phyloP scores from a whole-genome alignment of 805 yeast genomes.

The Clavispora carvajalis region DNA sequence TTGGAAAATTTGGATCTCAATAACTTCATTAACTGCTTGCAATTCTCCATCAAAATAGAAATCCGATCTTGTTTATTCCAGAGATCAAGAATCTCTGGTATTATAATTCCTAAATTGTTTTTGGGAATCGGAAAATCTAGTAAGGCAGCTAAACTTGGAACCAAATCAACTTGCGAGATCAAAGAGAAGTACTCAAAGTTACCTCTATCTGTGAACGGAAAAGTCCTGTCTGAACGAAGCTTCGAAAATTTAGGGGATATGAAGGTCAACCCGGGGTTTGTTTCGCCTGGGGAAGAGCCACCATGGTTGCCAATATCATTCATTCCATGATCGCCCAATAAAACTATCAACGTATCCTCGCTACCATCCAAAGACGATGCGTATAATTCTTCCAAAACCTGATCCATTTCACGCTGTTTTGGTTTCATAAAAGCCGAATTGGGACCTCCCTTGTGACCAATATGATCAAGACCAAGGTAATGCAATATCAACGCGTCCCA shows the following conservation, averaged over 20 bases:
- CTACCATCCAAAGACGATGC: slow-evolving; percentile 10
- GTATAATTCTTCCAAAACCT: slow-evolving; percentile 51
- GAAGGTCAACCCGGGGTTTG: slow-evolving; percentile 75
- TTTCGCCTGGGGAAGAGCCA: slow-evolving; percentile 89
- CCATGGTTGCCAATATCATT: slow-evolving; percentile 95
- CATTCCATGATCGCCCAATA: slow-evolving; percentile 96
- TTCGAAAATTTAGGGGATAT: slow-evolving; percentile 55
- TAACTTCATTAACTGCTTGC: slow-evolving; percentile 49
- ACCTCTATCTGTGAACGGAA: slow-evolving; percentile 35
- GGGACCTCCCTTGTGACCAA: slow-evolving; percentile 97
- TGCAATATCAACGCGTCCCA: slow-evolving; percentile 92
- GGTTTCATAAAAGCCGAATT: slow-evolving; percentile 69
- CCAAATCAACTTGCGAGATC: slow-evolving; percentile 66
- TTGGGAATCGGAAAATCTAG: slow-evolving; percentile 64
- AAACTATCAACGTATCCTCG: slow-evolving; percentile 56
- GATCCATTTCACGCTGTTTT: slow-evolving; percentile 86
- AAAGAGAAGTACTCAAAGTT: slow-evolving; percentile 49
- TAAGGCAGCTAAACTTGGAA: slow-evolving; percentile 61
- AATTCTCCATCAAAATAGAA: slow-evolving; percentile 47
- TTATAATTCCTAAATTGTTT: slow-evolving; percentile 69
- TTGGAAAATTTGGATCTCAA: slow-evolving; percentile 34
- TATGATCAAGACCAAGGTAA: slow-evolving; percentile 91
- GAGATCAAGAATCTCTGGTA: slow-evolving; percentile 50
- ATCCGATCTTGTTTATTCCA: slow-evolving; percentile 37
- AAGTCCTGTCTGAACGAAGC: slow-evolving; percentile 10